These are phyloP conservation scores for Fusarium floridanum DNA, from an alignment of 2,329 filamentous ascomycete species.

Conservation along the genomic window DNA sequence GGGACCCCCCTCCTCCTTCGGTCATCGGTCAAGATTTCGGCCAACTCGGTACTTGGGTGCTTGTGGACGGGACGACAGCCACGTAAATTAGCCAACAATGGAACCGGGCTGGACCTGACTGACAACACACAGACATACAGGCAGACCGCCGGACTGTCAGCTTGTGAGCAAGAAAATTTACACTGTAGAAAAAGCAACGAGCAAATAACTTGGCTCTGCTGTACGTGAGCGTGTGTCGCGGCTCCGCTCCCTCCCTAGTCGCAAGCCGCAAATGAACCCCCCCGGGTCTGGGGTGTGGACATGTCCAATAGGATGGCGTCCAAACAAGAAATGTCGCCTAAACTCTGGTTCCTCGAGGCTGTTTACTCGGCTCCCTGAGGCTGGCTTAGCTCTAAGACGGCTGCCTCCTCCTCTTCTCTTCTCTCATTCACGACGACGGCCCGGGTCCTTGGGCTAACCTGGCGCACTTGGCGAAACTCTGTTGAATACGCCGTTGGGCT, in stretches of 20 bases:
- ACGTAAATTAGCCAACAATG: background rate
- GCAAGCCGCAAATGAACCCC: background rate
- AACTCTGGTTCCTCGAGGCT: constrained; percentile 5
- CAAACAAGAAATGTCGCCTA: constrained; percentile 4
- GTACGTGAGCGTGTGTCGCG: background rate
- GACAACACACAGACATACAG: background rate
- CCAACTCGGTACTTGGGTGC: background rate
- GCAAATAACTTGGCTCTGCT: background rate
- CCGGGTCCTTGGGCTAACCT: constrained; percentile 6
- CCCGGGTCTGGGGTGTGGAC: background rate
- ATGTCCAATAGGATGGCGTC: background rate
- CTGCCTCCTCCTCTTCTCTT: background rate
- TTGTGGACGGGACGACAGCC: constrained; percentile 1
- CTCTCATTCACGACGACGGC: background rate
- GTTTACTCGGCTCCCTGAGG: background rate
- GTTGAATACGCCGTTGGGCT: constrained; percentile 10
- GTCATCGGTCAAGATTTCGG: background rate
- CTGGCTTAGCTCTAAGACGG: background rate
- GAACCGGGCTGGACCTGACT: background rate
- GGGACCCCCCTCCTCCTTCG: background rate
- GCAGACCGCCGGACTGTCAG: background rate
- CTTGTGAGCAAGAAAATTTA: background rate
- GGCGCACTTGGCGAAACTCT: constrained; percentile 3
- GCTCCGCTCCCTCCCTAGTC: constrained; percentile 1
- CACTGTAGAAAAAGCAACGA: constrained; percentile 7